Evolutionary conservation across 306 rosid genomes (phyloP).

Genomic region (Begonia peltatifolia): DNA sequence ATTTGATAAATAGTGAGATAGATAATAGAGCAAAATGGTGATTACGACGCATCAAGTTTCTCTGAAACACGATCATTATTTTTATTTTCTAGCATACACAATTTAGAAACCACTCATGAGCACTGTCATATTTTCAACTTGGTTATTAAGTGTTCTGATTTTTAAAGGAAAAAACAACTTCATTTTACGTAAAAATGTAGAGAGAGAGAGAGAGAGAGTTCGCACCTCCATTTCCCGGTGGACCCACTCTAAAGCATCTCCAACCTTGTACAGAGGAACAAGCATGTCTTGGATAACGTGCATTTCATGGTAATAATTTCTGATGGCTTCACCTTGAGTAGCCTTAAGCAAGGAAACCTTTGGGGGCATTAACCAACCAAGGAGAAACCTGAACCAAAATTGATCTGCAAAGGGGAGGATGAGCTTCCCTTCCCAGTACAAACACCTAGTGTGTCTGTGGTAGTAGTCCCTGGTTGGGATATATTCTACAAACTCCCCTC

Average conservation of each 20-base stretch:
- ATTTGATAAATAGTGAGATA: too few species aligned
- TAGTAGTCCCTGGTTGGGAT: constrained; percentile 87
- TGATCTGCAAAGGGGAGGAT: constrained; percentile 95
- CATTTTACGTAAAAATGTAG: neutral
- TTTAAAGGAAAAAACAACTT: neutral
- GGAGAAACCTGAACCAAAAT: constrained; percentile 71
- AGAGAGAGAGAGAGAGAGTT: constrained; percentile 4
- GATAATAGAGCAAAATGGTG: too few species aligned
- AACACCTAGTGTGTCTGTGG: constrained; percentile 92
- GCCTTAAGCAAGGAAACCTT: constrained; percentile 95
- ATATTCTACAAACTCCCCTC: constrained; percentile 80
- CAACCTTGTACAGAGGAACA: constrained; percentile 83
- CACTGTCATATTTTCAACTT: too few species aligned
- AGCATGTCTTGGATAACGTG: constrained; percentile 97
- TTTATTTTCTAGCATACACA: too few species aligned
- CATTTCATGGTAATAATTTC: constrained; percentile 93
- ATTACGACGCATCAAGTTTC: too few species aligned
- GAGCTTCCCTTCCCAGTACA: constrained; percentile 98
- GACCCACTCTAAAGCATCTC: constrained; percentile 92
- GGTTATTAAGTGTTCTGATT: neutral
- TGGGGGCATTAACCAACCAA: constrained; percentile 99
- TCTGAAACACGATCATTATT: too few species aligned
- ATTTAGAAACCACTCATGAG: too few species aligned
- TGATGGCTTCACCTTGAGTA: constrained; percentile 92
- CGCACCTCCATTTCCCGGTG: constrained; percentile 89